Percentiles rank a stretch among this genome's conserved stretches.
Evolutionary conservation across 176 grass and related monocot species (phyloP).

Genomic region (Tillandsia fasciculata): DNA sequence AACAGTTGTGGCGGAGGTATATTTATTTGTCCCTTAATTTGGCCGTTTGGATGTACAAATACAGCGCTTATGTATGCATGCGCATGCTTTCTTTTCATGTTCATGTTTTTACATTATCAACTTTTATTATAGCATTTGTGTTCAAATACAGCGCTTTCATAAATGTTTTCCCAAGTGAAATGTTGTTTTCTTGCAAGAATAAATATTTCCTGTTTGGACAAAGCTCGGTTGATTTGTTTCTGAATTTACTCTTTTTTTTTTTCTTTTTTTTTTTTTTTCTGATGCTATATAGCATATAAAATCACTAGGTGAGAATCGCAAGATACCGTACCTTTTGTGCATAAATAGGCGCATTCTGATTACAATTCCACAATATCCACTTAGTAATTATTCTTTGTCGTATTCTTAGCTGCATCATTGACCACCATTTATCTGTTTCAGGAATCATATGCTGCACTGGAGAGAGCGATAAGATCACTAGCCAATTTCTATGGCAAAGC

Average conservation of each 20-base stretch:
- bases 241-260: not conserved
- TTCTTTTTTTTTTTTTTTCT: not conserved
- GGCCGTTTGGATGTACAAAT: not conserved
- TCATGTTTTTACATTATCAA: too few relatives aligned
- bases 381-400: not conserved
- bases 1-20: constrained; percentile 57
- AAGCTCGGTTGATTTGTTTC: too few relatives aligned
- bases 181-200: too few relatives aligned
- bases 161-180: too few relatives aligned
- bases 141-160: too few relatives aligned
- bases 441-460: constrained; percentile 75
- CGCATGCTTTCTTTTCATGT: too few relatives aligned
- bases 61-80: too few relatives aligned
- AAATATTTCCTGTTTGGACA: too few relatives aligned
- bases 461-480: constrained; percentile 68
- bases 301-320: not conserved
- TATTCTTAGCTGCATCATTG: not conserved
- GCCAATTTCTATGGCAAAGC: constrained; percentile 82
- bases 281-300: not conserved
- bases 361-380: not conserved
- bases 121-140: too few relatives aligned
- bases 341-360: not conserved
- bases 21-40: not conserved
- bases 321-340: not conserved
- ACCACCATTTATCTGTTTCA: constrained; percentile 4